phyloP scores from a whole-genome alignment of 2,329 filamentous ascomycete genomes.

The Penicillium hesseltinei region DNA sequence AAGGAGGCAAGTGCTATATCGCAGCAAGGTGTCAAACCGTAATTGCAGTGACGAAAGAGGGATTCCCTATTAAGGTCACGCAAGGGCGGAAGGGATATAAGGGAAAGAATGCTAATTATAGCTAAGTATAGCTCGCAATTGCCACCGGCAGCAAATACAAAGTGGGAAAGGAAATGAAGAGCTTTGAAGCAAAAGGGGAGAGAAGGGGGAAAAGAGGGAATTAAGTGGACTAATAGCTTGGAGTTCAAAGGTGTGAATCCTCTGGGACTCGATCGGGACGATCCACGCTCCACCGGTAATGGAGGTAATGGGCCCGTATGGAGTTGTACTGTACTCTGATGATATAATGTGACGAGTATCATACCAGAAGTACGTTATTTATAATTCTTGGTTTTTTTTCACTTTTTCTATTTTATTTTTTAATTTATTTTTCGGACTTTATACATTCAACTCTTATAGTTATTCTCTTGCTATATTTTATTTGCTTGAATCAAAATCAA shows the following conservation, averaged over 20 bases:
- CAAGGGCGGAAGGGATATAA: slow-evolving; percentile 27
- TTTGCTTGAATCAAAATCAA: not conserved
- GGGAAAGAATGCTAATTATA: slow-evolving; percentile 16
- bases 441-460: not conserved
- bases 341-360: slow-evolving; percentile 8
- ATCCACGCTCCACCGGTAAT: slow-evolving; percentile 24
- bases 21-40: slow-evolving; percentile 16
- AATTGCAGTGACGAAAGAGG: too few relatives aligned
- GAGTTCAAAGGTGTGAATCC: slow-evolving; percentile 21
- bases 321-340: not conserved
- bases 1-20: slow-evolving; percentile 17
- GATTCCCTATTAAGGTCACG: slow-evolving; percentile 17
- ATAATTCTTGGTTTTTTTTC: not conserved
- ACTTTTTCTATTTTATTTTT: not conserved
- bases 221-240: slow-evolving; percentile 19
- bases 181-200: slow-evolving; percentile 7
- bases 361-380: not conserved
- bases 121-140: slow-evolving; percentile 19
- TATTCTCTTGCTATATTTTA: not conserved
- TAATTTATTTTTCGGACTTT: not conserved
- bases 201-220: slow-evolving; percentile 10
- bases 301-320: slow-evolving; percentile 15
- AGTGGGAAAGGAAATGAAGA: not conserved
- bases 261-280: slow-evolving; percentile 28
- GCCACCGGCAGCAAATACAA: slow-evolving; percentile 33